Evolutionary conservation across 1,284 basidiomycete genomes (phyloP).

Genomic region (Termitomyces sp.): DNA sequence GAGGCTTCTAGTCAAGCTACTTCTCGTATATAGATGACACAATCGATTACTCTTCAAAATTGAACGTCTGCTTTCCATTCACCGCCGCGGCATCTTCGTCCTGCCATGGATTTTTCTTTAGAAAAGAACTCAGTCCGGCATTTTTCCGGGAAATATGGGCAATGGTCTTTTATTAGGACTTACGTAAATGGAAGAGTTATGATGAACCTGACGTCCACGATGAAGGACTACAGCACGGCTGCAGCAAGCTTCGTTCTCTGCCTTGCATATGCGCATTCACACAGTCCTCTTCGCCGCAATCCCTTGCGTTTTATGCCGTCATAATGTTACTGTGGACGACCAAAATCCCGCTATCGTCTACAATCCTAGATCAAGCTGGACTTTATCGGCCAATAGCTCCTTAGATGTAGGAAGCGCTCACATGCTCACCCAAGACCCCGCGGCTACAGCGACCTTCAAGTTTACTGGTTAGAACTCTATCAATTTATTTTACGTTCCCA

Average conservation of each 20-base stretch:
- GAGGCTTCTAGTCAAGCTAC: constrained; percentile 55
- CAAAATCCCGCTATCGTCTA: constrained; percentile 25
- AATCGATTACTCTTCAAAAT: background rate
- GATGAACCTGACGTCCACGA: constrained; percentile 1
- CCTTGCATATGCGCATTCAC: constrained; percentile 16
- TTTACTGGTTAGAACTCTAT: constrained; percentile 27
- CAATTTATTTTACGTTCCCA: background rate
- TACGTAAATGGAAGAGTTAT: constrained; percentile 9
- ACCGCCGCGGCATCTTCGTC: no score
- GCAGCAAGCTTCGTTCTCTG: background rate
- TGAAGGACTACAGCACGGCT: background rate
- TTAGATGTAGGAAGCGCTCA: constrained; percentile 32
- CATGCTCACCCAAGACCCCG: constrained; percentile 30
- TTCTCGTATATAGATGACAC: background rate
- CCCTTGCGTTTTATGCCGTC: constrained; percentile 12
- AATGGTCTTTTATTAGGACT: background rate
- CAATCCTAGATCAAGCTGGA: constrained; percentile 26
- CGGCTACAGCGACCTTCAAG: constrained; percentile 29
- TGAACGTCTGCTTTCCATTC: background rate
- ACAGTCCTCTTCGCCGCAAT: constrained; percentile 11
- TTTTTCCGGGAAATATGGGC: background rate
- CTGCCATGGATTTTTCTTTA: background rate
- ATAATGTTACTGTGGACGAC: constrained; percentile 34
- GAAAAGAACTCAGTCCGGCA: background rate
- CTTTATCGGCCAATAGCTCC: constrained; percentile 19